A percentile compares a stretch with the other conserved stretches of the same genome.
Evolutionary conservation across 1,284 basidiomycete species (phyloP).

Genomic region (Vanrija sp.): DNA sequence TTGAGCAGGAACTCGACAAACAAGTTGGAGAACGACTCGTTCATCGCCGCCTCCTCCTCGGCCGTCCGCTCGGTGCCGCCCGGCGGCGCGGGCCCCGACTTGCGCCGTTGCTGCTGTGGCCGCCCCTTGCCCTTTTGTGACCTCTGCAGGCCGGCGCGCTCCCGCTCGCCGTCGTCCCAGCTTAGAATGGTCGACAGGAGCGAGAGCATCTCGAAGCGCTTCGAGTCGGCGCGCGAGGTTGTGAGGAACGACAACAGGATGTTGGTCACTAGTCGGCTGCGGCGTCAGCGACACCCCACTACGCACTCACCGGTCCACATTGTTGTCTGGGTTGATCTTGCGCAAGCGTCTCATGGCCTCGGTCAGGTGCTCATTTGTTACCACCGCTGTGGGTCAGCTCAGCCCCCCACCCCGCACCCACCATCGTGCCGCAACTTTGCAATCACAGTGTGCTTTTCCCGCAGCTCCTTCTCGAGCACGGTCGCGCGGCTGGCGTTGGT

Average conservation of each 20-base stretch:
- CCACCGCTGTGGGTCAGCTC: slow-evolving; percentile 62
- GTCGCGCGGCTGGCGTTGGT: slow-evolving; percentile 63
- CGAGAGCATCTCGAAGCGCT: slow-evolving; percentile 93
- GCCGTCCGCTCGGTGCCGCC: slow-evolving; percentile 49
- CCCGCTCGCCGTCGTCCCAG: slow-evolving; percentile 86
- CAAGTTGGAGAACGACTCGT: slow-evolving; percentile 80
- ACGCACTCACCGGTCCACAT: slow-evolving; percentile 68
- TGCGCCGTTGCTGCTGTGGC: slow-evolving; percentile 52
- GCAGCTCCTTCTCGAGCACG: slow-evolving; percentile 80
- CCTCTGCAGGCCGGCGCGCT: slow-evolving; percentile 81
- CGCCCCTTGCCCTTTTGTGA: slow-evolving; percentile 16
- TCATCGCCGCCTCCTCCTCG: slow-evolving; percentile 47
- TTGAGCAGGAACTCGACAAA: slow-evolving; percentile 95
- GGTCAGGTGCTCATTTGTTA: slow-evolving; percentile 95
- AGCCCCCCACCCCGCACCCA: slow-evolving; percentile 43
- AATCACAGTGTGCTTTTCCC: slow-evolving; percentile 88
- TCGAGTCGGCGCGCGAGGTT: slow-evolving; percentile 84
- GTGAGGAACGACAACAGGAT: slow-evolving; percentile 87
- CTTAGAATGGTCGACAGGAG: slow-evolving; percentile 81
- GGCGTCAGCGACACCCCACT: not conserved
- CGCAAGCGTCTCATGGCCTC: slow-evolving; percentile 91
- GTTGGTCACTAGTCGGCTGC: slow-evolving; percentile 84
- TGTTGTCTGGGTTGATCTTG: slow-evolving; percentile 76
- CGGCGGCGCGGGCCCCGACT: slow-evolving; percentile 63
- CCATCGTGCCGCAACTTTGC: slow-evolving; percentile 93